phyloP scores from a whole-genome alignment of 1,284 basidiomycete species.

The Xanthoconium separans region DNA sequence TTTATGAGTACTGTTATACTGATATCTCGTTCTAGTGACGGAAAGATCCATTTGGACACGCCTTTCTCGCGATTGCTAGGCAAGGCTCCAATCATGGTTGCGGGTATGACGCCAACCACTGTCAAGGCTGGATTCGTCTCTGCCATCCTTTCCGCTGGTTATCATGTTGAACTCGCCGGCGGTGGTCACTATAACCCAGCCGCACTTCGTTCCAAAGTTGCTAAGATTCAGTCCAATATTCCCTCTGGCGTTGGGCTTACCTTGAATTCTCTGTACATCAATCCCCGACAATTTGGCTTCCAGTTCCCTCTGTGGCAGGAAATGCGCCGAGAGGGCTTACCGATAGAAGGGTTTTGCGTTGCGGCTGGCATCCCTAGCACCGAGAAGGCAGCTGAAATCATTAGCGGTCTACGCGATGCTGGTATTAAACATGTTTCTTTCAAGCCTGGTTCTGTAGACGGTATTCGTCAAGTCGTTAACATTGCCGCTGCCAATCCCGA shows the following conservation, averaged over 20 bases:
- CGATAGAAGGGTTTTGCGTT: constrained; percentile 97
- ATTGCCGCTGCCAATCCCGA: constrained; percentile 94
- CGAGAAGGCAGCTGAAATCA: constrained; percentile 94
- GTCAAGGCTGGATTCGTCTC: constrained; percentile 92
- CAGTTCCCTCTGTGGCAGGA: constrained; percentile 98
- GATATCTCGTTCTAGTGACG: constrained; percentile 58
- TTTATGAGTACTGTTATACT: constrained; percentile 5
- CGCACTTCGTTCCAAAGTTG: constrained; percentile 86
- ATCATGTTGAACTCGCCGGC: constrained; percentile 95
- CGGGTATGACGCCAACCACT: constrained; percentile 96
- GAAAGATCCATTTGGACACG: constrained; percentile 89
- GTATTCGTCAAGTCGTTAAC: constrained; percentile 95
- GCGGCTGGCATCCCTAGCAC: constrained; percentile 93
- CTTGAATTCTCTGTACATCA: constrained; percentile 96
- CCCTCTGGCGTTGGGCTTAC: constrained; percentile 90
- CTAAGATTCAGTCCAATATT: constrained; percentile 83
- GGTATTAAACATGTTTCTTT: constrained; percentile 96
- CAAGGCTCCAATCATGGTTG: constrained; percentile 98
- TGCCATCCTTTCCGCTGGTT: constrained; percentile 91
- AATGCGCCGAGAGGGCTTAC: constrained; percentile 93
- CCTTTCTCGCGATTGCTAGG: constrained; percentile 94
- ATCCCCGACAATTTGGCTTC: constrained; percentile 96
- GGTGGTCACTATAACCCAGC: constrained; percentile 95
- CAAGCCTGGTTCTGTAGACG: constrained; percentile 97
- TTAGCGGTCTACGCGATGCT: constrained; percentile 69